Base-by-base conservation (phyloP, 805 yeast species). In the Schwanniomyces polymorphus region DNA sequence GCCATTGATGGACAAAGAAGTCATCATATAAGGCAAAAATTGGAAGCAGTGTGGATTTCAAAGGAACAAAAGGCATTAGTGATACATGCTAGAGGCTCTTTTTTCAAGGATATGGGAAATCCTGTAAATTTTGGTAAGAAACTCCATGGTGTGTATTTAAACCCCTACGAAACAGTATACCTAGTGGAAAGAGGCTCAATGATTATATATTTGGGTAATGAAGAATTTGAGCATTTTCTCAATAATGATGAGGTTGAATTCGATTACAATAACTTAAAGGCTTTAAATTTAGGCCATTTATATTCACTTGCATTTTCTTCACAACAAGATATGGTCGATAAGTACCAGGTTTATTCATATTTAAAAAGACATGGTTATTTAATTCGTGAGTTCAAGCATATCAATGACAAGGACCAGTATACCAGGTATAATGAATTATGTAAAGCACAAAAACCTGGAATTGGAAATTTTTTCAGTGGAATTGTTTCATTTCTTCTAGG, bases 291-390 rank as follows among this genome's bases (percentile, higher is more conserved):
- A 25, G 85, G 87, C 52, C 84, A 81, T 42, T 71, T 86, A 6
- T 88, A 89, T 61, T 62, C 85, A 0, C 60, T 77, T 14, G 73
- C 81, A 11, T 71, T 85, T 41, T 56, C 62, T 14, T 65, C 43
- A 18, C 34, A 53, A 8, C 41, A 68, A 14, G 70, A 70, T 17
- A 76, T 74, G 33, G 54, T 82, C 25, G 85, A 85, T 48, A 65
- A 70, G 42, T 85, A 82, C 52, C 81, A 80, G 38, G 91, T 86
- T 0, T 92, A 84, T 65, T 76, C 91, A 0, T 77, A 86, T 48
- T 69, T 91, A 56, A 87, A 86, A 56, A 78, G 96, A 59, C 75
- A 82, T 43, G 97, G 97, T 0, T 91, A 85, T 59, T 76, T 86
- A 17, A 86, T 88, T 14, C 63, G 56, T 38, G 64, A 59, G 23